Percentiles rank a stretch among this genome's conserved stretches.
Evolutionary conservation across 345 rosid species (phyloP).

Genomic region (Linum usitatissimum): DNA sequence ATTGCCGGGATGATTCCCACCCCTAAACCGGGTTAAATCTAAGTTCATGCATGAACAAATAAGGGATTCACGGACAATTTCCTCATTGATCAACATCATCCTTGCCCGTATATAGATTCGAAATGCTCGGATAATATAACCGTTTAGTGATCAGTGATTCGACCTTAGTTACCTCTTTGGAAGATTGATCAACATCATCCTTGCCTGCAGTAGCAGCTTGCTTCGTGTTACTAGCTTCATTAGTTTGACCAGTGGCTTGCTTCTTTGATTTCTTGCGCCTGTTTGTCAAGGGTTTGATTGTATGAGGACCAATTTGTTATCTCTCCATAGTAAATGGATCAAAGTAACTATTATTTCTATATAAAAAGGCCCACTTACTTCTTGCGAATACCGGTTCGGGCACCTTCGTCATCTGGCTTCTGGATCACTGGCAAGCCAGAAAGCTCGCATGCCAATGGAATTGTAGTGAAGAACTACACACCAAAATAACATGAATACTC

Average conservation of each 20-base stretch:
- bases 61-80: no score
- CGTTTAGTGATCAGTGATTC: no score
- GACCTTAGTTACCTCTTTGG: constrained; percentile 30
- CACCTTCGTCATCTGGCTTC: constrained; percentile 27
- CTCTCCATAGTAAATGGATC: no score
- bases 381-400: constrained; percentile 17
- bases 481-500: background rate
- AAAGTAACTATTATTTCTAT: no score
- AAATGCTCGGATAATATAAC: no score
- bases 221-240: constrained; percentile 14
- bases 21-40: no score
- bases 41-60: no score
- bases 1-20: no score
- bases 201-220: constrained; percentile 10
- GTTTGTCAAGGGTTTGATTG: background rate
- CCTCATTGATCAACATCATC: no score
- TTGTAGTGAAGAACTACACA: constrained; percentile 45
- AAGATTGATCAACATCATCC: constrained; percentile 25
- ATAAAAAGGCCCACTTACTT: constrained; percentile 20
- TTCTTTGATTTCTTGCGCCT: constrained; percentile 27
- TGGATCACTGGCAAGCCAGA: constrained; percentile 37
- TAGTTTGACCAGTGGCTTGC: constrained; percentile 14
- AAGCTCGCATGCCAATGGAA: constrained; percentile 42
- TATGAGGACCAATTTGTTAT: no score
- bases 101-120: no score